Evolutionary conservation across 2,329 filamentous ascomycete species (phyloP).

Genomic region (Colletotrichum nymphaeae): DNA sequence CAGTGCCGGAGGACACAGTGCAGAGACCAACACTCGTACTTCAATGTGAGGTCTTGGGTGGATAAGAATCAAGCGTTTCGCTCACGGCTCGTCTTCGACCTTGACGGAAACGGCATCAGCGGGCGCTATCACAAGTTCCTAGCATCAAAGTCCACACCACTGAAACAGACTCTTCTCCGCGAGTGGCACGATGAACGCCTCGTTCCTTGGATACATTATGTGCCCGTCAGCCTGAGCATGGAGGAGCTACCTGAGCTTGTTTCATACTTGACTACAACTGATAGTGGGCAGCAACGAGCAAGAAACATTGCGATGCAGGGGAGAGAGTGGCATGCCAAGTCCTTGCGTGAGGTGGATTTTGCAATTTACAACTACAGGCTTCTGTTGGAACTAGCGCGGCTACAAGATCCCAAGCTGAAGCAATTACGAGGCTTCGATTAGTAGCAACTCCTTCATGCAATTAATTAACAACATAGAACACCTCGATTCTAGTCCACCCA

Average conservation of each 20-base stretch:
- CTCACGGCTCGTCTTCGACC: slow-evolving; percentile 59
- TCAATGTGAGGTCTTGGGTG: slow-evolving; percentile 45
- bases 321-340: slow-evolving; percentile 63
- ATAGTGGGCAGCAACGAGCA: slow-evolving; percentile 59
- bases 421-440: neutral
- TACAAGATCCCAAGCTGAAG: slow-evolving; percentile 47
- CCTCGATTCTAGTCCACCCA: too few species aligned
- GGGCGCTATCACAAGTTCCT: slow-evolving; percentile 64
- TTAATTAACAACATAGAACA: too few species aligned
- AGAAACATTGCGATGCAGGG: slow-evolving; percentile 64
- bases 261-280: slow-evolving; percentile 55
- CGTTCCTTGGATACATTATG: slow-evolving; percentile 67
- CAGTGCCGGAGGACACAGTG: slow-evolving; percentile 55
- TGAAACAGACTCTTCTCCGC: slow-evolving; percentile 64
- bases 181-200: slow-evolving; percentile 71
- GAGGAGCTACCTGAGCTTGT: slow-evolving; percentile 65
- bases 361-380: slow-evolving; percentile 70
- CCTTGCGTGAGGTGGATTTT: slow-evolving; percentile 68
- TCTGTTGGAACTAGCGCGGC: slow-evolving; percentile 65
- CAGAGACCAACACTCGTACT: slow-evolving; percentile 46
- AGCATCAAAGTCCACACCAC: slow-evolving; percentile 55
- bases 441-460: neutral
- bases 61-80: slow-evolving; percentile 48
- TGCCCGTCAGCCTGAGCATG: slow-evolving; percentile 62
- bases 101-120: slow-evolving; percentile 68